Evolutionary conservation across 2,329 filamentous ascomycete genomes (phyloP), one percentile per base, ranked within the genome.

Genomic region (Cryphonectria japonica): DNA sequence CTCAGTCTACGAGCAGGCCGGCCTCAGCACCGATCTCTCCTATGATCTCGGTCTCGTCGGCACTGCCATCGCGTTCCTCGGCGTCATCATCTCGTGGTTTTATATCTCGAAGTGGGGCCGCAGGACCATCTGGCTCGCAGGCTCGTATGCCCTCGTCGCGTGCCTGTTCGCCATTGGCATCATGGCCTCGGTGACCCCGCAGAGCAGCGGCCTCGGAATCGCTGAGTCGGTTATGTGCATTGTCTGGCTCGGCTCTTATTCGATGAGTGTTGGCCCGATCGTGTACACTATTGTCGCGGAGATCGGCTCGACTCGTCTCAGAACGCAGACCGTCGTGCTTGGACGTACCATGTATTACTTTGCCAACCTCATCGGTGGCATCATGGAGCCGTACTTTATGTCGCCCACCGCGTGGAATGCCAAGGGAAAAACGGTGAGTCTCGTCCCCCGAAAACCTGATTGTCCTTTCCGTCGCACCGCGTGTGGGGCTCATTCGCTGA

Each of bases 231-330:
- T 80, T 0, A 79, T 85, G 3, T 80, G 81, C 43, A 71, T 86
- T 43, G 80, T 84, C 39, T 86, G 83, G 83, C 79, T 84, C 2
- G 80, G 79, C 64, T 77, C 79, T 7, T 84, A 84, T 75, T 82
- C 79, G 9, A 82, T 84, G 78, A 79, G 79, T 39, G 80, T 84
- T 57, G 83, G 83, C 0, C 83, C 83, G 6, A 82, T 84, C 32
- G 77, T 83, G 72, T 85, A 84, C 77, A 83, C 82, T 29, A 81
- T 85, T 41, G 79, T 83, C 73, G 52, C 84, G 0, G 84, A 85
- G 75, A 73, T 85, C 3, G 80, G 81, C 0, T 84, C 83, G 0
- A 84, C 83, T 4, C 83, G 84, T 54, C 79, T 85, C 29, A 80
- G 83, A 62, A 83, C 82, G 64, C 83, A 85, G 76, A 83, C 83